Percentiles rank a stretch among this genome's conserved stretches.
Conservation (phyloP, 192 early-diverging fungal species). For the Chytriomyces hyalinus region DNA sequence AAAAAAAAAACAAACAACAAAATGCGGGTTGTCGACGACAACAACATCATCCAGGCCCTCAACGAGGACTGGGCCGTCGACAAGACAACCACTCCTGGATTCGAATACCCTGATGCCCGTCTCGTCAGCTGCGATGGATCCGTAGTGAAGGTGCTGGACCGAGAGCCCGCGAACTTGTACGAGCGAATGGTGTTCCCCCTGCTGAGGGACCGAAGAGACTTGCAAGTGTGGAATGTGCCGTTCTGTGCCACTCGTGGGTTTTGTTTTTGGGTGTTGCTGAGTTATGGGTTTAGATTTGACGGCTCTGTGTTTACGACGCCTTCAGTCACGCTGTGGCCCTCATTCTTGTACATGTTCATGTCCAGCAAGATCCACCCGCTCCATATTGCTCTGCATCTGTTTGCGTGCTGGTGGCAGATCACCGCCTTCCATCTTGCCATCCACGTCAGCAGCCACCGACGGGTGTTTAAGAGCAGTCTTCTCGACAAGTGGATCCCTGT, state of each 20-base stretch:
- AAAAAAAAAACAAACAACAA: background rate
- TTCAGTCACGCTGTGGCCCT: slow-evolving; percentile 22
- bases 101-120: slow-evolving; percentile 8
- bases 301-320: too few relatives aligned
- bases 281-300: background rate
- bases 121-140: background rate
- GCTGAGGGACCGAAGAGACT: slow-evolving; percentile 27
- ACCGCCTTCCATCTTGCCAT: slow-evolving; percentile 40
- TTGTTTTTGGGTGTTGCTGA: background rate
- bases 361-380: slow-evolving; percentile 3
- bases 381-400: slow-evolving; percentile 15
- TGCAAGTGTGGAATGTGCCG: slow-evolving; percentile 19
- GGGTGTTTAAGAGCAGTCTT: background rate
- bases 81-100: slow-evolving; percentile 20
- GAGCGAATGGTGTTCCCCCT: slow-evolving; percentile 31
- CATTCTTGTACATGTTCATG: slow-evolving; percentile 25
- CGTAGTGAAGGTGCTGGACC: slow-evolving; percentile 1
- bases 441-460: slow-evolving; percentile 39
- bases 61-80: slow-evolving; percentile 21
- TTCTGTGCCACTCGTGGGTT: slow-evolving; percentile 17
- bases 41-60: slow-evolving; percentile 19
- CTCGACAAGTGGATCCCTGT: slow-evolving; percentile 36
- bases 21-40: slow-evolving; percentile 24
- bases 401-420: slow-evolving; percentile 22
- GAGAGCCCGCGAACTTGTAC: slow-evolving; percentile 12